Evolutionary conservation across 148 eudicot genomes (phyloP).

Genomic region (Rhododendron ovatum): DNA sequence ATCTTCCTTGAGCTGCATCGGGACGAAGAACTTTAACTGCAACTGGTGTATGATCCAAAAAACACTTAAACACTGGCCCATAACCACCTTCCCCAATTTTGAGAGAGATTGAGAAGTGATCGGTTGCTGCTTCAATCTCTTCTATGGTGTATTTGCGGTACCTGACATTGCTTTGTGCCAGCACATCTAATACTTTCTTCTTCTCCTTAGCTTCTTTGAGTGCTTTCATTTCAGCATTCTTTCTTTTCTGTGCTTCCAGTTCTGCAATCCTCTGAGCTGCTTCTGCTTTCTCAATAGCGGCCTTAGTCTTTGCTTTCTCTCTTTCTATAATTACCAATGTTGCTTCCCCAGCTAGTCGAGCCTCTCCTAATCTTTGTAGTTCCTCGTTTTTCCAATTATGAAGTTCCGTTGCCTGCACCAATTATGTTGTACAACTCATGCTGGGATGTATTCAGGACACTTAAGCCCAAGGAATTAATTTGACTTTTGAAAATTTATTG

Average conservation of each 20-base stretch:
- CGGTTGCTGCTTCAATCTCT: conserved; percentile 39
- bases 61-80: conserved; percentile 42
- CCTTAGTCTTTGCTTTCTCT: conserved; percentile 61
- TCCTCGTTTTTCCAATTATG: conserved; percentile 59
- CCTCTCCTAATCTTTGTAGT: conserved; percentile 37
- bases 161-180: conserved; percentile 29
- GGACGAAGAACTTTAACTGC: conserved; percentile 43
- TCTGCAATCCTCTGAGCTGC: conserved; percentile 71
- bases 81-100: conserved; percentile 48
- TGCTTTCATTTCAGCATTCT: conserved; percentile 44
- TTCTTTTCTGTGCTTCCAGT: conserved; percentile 58
- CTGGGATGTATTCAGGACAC: background rate
- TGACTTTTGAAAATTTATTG: background rate
- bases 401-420: conserved; percentile 56
- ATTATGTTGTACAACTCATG: conserved; percentile 1
- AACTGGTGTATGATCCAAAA: conserved; percentile 32
- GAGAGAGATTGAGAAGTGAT: conserved; percentile 21
- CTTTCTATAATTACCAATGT: conserved; percentile 56
- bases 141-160: conserved; percentile 36
- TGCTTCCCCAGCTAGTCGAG: conserved; percentile 49
- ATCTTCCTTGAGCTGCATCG: conserved; percentile 41
- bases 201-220: conserved; percentile 37
- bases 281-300: conserved; percentile 70
- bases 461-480: background rate
- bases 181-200: conserved; percentile 25